Evolutionary conservation across 495 filamentous ascomycete genomes (phyloP).

Genomic region (Penicillium tannophilum): DNA sequence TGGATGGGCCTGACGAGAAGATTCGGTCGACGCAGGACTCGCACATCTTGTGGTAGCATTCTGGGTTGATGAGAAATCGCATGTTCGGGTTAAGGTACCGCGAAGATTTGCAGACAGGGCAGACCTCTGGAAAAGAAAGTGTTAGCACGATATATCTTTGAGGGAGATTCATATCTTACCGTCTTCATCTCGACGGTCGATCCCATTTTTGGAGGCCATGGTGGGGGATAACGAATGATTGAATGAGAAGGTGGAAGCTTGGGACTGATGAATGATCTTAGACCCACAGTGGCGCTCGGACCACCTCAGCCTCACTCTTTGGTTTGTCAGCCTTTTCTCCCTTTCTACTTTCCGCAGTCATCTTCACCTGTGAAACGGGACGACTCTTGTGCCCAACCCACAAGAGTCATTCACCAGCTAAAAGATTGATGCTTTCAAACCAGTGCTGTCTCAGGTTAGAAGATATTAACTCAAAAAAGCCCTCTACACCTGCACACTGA

Average conservation of each 20-base stretch:
- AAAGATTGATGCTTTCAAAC: conserved; percentile 61
- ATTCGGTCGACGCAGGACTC: conserved; percentile 90
- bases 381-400: background rate
- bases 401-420: conserved; percentile 30
- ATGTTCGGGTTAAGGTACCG: conserved; percentile 94
- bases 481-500: conserved; percentile 84
- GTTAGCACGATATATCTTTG: conserved; percentile 7
- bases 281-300: conserved; percentile 23
- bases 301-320: conserved; percentile 8
- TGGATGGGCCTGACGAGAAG: conserved; percentile 85
- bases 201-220: conserved; percentile 41
- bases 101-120: conserved; percentile 93
- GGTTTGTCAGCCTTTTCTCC: conserved; percentile 13
- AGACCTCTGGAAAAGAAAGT: conserved; percentile 65
- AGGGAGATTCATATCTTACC: conserved; percentile 34
- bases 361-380: background rate
- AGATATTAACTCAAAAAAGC: conserved; percentile 70
- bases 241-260: conserved; percentile 11
- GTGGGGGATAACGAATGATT: conserved; percentile 9
- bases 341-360: conserved; percentile 11
- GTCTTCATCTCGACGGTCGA: conserved; percentile 52
- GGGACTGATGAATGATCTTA: conserved; percentile 19
- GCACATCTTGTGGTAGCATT: conserved; percentile 99
- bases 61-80: conserved; percentile 91
- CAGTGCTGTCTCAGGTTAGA: conserved; percentile 74